phyloP scores from a whole-genome alignment of 179 eudicot species.

The Heliamphora pulchella region DNA sequence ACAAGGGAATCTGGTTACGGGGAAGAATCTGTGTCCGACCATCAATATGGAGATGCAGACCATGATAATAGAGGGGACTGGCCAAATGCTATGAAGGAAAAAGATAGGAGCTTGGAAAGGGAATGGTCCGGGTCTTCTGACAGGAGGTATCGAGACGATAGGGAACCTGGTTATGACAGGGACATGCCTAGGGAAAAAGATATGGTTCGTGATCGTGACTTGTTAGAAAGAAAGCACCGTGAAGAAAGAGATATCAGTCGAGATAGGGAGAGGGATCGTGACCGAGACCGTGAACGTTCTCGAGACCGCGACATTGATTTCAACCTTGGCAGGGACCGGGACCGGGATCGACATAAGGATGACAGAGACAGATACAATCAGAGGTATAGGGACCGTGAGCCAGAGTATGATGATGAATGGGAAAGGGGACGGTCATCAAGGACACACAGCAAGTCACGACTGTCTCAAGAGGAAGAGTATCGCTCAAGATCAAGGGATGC shows the following conservation, averaged over 20 bases:
- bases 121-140: constrained; percentile 80
- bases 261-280: constrained; percentile 49
- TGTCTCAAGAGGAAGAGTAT: constrained; percentile 48
- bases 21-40: constrained; percentile 84
- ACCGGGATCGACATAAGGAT: constrained; percentile 55
- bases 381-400: constrained; percentile 54
- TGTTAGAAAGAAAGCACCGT: constrained; percentile 55
- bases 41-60: constrained; percentile 64
- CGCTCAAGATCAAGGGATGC: constrained; percentile 70
- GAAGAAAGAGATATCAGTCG: constrained; percentile 29
- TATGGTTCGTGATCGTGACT: constrained; percentile 37
- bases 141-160: constrained; percentile 64
- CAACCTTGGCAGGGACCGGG: constrained; percentile 45
- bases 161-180: constrained; percentile 65
- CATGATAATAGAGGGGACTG: constrained; percentile 54
- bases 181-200: constrained; percentile 64
- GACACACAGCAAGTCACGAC: constrained; percentile 52
- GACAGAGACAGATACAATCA: constrained; percentile 61
- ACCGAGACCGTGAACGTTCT: constrained; percentile 42
- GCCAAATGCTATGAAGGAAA: constrained; percentile 54
- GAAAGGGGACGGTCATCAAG: constrained; percentile 77
- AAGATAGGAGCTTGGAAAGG: constrained; percentile 62
- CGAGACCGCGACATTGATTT: constrained; percentile 32
- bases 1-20: constrained; percentile 74
- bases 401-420: constrained; percentile 73